A percentile compares a stretch with the other conserved stretches of the same genome.
These are phyloP conservation scores for Nemania abortiva DNA, from an alignment of 2,329 filamentous ascomycete genomes.

Conservation along the genomic window DNA sequence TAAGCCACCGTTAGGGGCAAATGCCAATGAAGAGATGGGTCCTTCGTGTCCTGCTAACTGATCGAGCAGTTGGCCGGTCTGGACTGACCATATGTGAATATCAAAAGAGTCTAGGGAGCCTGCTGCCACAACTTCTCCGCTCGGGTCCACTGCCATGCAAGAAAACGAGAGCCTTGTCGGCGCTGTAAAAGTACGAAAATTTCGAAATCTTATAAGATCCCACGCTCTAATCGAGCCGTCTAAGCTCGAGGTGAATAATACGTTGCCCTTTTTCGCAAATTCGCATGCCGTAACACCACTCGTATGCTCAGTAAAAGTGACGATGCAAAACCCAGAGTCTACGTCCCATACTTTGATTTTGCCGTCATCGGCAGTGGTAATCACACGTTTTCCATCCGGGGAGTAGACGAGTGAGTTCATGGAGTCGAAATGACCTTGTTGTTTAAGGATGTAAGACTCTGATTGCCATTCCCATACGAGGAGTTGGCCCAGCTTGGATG, in stretches of 20 bases:
- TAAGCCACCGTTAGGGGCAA: conserved; percentile 85
- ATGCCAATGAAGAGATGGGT: conserved; percentile 87
- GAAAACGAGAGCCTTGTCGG: conserved; percentile 92
- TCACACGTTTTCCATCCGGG: conserved; percentile 90
- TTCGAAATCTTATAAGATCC: conserved; percentile 95
- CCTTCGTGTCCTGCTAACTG: conserved; percentile 93
- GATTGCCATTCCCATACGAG: conserved; percentile 99
- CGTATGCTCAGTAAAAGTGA: conserved; percentile 97
- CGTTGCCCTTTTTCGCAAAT: conserved; percentile 94
- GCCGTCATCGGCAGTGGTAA: conserved; percentile 95
- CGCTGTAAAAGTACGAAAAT: conserved; percentile 97
- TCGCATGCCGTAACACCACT: conserved; percentile 94
- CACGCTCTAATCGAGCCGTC: conserved; percentile 95
- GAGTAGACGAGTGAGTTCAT: conserved; percentile 96
- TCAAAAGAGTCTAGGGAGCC: conserved; percentile 97
- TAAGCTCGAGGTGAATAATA: conserved; percentile 93
- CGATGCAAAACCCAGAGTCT: conserved; percentile 95
- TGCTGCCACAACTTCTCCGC: conserved; percentile 94
- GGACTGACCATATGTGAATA: conserved; percentile 98
- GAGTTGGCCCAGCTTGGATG: conserved; percentile 94
- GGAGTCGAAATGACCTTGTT: conserved; percentile 96
- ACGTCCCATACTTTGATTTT: conserved; percentile 99
- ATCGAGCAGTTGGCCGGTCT: conserved; percentile 95
- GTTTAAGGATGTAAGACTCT: conserved; percentile 97
- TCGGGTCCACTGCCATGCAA: conserved; percentile 95